phyloP scores from a whole-genome alignment of 345 rosid genomes.

The Eucalyptus urophylla region DNA sequence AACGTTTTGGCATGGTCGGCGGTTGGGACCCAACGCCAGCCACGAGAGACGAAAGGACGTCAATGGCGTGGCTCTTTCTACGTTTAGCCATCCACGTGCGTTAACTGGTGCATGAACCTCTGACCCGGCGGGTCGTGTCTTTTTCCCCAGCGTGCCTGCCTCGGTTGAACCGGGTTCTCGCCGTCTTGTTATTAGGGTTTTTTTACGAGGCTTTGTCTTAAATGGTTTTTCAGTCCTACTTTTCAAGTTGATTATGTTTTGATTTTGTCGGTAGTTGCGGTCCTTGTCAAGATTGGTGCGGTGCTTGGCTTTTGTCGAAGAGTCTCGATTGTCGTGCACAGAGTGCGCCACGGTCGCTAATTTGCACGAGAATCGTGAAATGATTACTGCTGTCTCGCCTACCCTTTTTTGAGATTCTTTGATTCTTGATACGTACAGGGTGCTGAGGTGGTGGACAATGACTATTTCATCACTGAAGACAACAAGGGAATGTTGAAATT shows the following conservation, averaged over 20 bases:
- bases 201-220: neutral
- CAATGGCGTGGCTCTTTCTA: neutral
- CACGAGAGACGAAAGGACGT: neutral
- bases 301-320: neutral
- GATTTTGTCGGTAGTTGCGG: neutral
- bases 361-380: neutral
- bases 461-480: conserved; percentile 78
- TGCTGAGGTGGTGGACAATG: conserved; percentile 71
- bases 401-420: neutral
- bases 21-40: neutral
- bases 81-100: neutral
- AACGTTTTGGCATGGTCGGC: neutral
- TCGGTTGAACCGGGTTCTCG: neutral
- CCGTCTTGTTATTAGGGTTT: neutral
- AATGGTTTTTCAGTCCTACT: neutral
- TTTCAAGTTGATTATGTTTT: neutral
- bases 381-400: neutral
- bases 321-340: neutral
- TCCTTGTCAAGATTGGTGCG: neutral
- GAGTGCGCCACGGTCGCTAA: neutral
- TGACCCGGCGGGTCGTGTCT: neutral
- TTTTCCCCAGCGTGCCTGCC: neutral
- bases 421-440: conserved; percentile 24
- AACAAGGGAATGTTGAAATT: conserved; percentile 77
- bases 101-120: neutral